These are phyloP conservation scores for Citrus glauca DNA, from an alignment of 345 rosid species.

Conservation along the genomic window DNA sequence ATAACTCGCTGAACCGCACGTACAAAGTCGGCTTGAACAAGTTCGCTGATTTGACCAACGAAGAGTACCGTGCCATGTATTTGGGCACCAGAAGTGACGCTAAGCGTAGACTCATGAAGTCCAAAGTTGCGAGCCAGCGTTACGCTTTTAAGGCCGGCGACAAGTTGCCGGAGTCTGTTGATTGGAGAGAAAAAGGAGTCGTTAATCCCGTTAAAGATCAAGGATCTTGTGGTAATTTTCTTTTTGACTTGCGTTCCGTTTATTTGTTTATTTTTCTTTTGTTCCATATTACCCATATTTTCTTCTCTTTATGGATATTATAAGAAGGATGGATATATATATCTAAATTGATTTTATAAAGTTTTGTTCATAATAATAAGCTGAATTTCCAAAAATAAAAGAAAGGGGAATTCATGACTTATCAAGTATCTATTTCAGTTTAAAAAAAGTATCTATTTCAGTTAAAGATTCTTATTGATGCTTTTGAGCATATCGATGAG, in stretches of 20 bases:
- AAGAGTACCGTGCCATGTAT: constrained; percentile 62
- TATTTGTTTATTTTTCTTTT: neutral
- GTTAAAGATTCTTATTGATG: no score
- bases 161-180: constrained; percentile 57
- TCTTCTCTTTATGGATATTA: neutral
- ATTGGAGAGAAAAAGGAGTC: constrained; percentile 81
- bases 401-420: no score
- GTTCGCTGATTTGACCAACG: constrained; percentile 80
- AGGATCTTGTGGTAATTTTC: constrained; percentile 61
- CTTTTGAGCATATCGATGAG: no score
- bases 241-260: neutral
- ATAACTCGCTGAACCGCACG: constrained; percentile 49
- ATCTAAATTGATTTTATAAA: neutral
- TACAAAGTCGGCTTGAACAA: constrained; percentile 68
- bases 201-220: constrained; percentile 78
- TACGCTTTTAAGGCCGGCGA: constrained; percentile 38
- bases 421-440: no score
- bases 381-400: no score
- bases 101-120: constrained; percentile 41
- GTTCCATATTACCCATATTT: neutral
- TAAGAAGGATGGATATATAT: no score
- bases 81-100: constrained; percentile 46
- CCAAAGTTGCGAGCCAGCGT: constrained; percentile 34
- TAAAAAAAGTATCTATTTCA: no score
- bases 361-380: no score